A percentile compares a stretch with the other conserved stretches of the same genome.
phyloP scores from a whole-genome alignment of 768 basidiomycete species.

The Rhizopogon vesiculosus region DNA sequence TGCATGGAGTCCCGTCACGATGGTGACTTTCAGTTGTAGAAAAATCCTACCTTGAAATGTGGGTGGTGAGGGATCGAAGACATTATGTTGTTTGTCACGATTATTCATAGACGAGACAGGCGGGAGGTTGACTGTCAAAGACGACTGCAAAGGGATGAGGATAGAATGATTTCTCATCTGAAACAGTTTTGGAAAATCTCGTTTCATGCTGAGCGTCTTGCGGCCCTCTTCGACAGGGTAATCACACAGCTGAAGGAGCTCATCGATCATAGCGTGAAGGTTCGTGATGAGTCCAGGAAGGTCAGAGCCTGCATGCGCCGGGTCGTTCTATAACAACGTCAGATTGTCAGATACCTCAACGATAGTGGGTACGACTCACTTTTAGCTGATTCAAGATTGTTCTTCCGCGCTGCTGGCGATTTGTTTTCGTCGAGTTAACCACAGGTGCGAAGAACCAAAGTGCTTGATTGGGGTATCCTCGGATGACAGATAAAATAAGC shows the following conservation, averaged over 20 bases:
- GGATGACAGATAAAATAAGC: conserved; percentile 72
- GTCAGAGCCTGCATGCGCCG: conserved; percentile 33
- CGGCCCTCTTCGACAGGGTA: conserved; percentile 37
- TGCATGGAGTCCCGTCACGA: conserved; percentile 21
- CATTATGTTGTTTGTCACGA: conserved; percentile 49
- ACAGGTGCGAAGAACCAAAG: conserved; percentile 92
- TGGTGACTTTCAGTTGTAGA: not conserved
- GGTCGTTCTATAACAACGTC: conserved; percentile 34
- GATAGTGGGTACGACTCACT: conserved; percentile 31
- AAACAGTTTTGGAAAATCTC: conserved; percentile 50
- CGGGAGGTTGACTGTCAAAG: conserved; percentile 85
- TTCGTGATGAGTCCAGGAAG: conserved; percentile 49
- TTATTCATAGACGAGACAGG: conserved; percentile 46
- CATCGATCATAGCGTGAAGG: conserved; percentile 59
- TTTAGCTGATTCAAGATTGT: conserved; percentile 52
- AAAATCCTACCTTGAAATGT: conserved; percentile 64
- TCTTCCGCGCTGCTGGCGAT: conserved; percentile 56
- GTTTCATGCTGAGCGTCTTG: conserved; percentile 37
- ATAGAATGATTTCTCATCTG: conserved; percentile 57
- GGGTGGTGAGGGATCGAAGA: conserved; percentile 75
- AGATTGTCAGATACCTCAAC: not conserved
- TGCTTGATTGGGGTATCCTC: conserved; percentile 83
- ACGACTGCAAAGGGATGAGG: conserved; percentile 91
- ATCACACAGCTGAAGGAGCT: conserved; percentile 66
- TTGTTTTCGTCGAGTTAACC: conserved; percentile 71